Base-by-base conservation (phyloP, 202 grass and related monocot genomes). In the Setaria italica region DNA sequence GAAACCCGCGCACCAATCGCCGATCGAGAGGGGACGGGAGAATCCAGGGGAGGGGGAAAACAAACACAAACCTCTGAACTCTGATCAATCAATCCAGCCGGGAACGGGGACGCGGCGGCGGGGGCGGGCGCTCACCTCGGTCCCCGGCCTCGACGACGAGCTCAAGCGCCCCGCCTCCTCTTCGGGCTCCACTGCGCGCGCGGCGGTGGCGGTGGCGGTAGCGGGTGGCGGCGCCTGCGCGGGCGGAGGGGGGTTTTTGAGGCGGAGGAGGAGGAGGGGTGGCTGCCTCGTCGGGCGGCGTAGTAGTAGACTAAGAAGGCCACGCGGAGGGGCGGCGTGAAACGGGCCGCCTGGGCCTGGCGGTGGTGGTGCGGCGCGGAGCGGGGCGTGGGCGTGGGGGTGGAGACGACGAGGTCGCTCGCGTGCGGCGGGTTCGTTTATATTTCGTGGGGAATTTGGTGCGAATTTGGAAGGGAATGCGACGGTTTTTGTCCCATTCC, bases 241-340 rank as follows among this genome's bases (percentile, higher is more conserved):
- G 19, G 53, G 72, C 21, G 12, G 50, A 32, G 30, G 4, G 5
- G 33, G 30, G 17, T 2, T 14, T 6, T 54, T 4, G 5, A 4
- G 49, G 68, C 1, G n/a, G 21, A 41, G 32, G 80, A 41, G 3
- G 55, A 33, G 37, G 25, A 43, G 48, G 67, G 66, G 39, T 2
- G 1, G 37, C 7, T 2, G 71, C 47, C 71, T 74, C 54, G 39
- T 14, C 29, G 74, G 74, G 29, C 30, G 74, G 29, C 30, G 51
- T 29, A 10, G 16, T 35, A 37, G 74, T 33, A 39, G 84, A n/a
- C 53, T 19, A 6, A 41, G 60, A n/a, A 55, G 63, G 3, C 11
- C 67, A 79, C 10, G 78, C 33, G 67, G 60, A 3, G 11, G 55
- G 85, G 71, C 72, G 89, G 81, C 85, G 81, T 72, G 89, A 71